Evolutionary conservation across 83 land plant genomes (phyloP).

Genomic region (Picea abies): DNA sequence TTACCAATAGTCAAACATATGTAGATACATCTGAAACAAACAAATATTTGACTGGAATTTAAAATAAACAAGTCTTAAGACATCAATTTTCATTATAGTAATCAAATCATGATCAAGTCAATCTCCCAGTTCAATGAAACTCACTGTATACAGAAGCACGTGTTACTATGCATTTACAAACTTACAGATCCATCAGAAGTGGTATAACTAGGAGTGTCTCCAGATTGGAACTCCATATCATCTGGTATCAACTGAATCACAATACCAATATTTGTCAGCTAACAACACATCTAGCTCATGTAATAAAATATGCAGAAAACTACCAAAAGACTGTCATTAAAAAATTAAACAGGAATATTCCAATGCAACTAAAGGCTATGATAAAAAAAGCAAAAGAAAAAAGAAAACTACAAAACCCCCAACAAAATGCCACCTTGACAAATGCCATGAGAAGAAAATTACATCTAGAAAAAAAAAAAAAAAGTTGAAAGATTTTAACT

Average conservation of each 20-base stretch:
- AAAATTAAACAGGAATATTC: not conserved
- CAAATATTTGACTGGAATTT: not conserved
- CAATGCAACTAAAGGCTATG: not conserved
- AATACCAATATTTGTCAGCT: not conserved
- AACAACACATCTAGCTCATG: not conserved
- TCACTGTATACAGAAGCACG: too few species aligned
- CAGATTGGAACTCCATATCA: conserved; percentile 98
- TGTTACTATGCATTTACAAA: not conserved
- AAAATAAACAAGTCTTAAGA: not conserved
- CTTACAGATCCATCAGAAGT: conserved; percentile 97
- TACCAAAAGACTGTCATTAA: not conserved
- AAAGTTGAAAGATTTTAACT: too few species aligned
- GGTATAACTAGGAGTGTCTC: conserved; percentile 92
- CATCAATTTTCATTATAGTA: not conserved
- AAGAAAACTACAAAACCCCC: too few species aligned
- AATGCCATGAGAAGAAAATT: too few species aligned
- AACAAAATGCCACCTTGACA: too few species aligned
- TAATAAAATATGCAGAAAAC: not conserved
- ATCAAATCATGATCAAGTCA: not conserved
- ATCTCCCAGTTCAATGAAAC: too few species aligned
- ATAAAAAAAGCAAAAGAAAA: too few species aligned
- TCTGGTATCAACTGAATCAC: conserved; percentile 86
- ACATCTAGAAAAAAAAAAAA: too few species aligned
- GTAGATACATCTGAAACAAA: not conserved
- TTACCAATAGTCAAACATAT: not conserved